Conservation (phyloP, 176 grass and related monocot species). For the Zea luxurians region DNA sequence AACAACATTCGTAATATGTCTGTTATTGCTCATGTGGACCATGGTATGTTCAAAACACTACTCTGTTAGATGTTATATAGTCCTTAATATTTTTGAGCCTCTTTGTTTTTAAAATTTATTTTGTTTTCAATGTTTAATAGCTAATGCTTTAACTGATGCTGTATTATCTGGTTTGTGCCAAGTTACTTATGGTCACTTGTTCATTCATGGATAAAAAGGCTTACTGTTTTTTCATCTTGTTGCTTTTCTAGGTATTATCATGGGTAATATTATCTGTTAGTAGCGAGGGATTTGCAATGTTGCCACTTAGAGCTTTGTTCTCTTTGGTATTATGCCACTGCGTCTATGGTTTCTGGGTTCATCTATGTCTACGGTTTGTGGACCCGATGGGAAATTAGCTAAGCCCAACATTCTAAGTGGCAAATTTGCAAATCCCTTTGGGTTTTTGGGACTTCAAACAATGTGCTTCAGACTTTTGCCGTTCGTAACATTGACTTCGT, state of each 20-base stretch:
- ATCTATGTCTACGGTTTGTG: no score
- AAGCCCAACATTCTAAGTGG: no score
- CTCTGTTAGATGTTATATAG: background rate
- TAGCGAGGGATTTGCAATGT: no score
- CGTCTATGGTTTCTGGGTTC: no score
- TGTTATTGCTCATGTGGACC: slow-evolving; percentile 68
- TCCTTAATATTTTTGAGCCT: background rate
- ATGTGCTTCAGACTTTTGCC: no score
- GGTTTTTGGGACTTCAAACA: no score
- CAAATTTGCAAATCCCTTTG: no score
- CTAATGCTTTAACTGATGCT: background rate
- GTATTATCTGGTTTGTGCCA: background rate
- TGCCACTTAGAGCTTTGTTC: no score
- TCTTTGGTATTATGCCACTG: no score
- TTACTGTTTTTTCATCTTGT: background rate
- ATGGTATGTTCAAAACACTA: slow-evolving; percentile 37
- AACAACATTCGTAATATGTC: slow-evolving; percentile 34
- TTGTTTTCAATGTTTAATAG: background rate
- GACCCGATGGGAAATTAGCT: no score
- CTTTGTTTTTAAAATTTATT: background rate
- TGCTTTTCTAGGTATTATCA: background rate
- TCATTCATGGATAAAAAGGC: background rate
- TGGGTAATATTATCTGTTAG: background rate
- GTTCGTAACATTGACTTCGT: no score
- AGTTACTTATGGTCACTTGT: background rate